These are phyloP conservation scores for Cercospora beticola DNA, from an alignment of 2,329 filamentous ascomycete genomes.

Conservation along the genomic window DNA sequence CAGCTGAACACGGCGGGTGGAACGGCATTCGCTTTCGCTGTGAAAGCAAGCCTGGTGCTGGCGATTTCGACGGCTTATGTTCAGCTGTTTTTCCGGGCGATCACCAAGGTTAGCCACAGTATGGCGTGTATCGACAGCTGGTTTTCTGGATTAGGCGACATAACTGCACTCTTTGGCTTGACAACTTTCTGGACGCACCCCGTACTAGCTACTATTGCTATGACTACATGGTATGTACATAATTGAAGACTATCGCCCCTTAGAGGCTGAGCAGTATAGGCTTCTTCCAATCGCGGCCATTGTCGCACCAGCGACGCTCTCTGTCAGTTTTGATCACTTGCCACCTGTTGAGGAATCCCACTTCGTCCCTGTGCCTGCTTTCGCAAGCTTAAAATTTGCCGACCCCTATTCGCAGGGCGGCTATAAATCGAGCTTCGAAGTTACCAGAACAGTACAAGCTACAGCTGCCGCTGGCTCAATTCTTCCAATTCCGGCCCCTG, in stretches of 20 bases:
- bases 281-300: constrained; percentile 13
- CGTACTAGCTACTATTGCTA: background rate
- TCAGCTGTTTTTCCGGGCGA: background rate
- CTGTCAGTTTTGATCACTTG: constrained; percentile 4
- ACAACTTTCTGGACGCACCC: background rate
- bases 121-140: background rate
- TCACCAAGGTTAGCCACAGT: background rate
- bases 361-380: constrained; percentile 1
- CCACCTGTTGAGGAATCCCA: background rate
- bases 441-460: background rate
- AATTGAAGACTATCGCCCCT: no score
- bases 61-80: background rate
- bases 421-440: constrained; percentile 8
- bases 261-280: background rate
- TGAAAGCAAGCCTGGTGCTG: background rate
- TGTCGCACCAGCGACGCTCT: constrained; percentile 6
- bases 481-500: constrained; percentile 13
- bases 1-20: background rate
- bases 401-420: no score
- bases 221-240: background rate
- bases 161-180: background rate
- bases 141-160: background rate
- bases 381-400: constrained; percentile 1
- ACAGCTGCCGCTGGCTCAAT: background rate
- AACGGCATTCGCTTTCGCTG: background rate